phyloP scores from a whole-genome alignment of 352 stramenopile species.

The Phytopythium vexans region DNA sequence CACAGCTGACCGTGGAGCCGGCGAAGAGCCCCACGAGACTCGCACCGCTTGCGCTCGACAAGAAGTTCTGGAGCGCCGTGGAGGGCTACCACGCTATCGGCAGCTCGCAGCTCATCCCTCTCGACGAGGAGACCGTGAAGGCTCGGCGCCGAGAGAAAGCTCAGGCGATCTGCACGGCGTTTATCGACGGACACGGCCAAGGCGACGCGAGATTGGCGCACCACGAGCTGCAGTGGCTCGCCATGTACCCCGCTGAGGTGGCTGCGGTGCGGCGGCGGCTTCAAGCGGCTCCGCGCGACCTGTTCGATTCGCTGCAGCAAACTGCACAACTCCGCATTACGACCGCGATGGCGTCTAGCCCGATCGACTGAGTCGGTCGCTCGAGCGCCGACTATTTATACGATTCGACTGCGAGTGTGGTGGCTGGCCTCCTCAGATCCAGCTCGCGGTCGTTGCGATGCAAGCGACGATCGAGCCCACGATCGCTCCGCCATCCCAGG shows the following conservation, averaged over 20 bases:
- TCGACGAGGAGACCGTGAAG: conserved; percentile 32
- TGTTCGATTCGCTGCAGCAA: conserved; percentile 59
- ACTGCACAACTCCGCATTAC: conserved; percentile 51
- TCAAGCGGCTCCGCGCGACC: conserved; percentile 15
- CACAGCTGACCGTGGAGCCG: background rate
- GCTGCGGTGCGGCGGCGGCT: conserved; percentile 24
- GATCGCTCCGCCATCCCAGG: no score
- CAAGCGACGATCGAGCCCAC: no score
- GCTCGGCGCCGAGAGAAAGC: conserved; percentile 37
- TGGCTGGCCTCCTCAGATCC: no score
- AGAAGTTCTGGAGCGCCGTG: conserved; percentile 65
- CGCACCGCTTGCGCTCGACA: conserved; percentile 18
- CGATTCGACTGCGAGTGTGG: no score
- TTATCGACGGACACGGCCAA: no score
- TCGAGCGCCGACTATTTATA: no score
- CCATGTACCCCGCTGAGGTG: conserved; percentile 50
- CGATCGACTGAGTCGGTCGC: background rate
- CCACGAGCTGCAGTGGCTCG: conserved; percentile 33
- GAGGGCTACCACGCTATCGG: conserved; percentile 55
- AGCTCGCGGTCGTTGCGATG: no score
- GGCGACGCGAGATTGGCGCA: background rate
- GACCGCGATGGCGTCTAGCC: conserved; percentile 10
- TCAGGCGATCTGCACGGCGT: conserved; percentile 42
- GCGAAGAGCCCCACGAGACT: background rate
- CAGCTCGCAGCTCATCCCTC: conserved; percentile 21